Evolutionary conservation across 768 basidiomycete species (phyloP), one percentile per base, ranked within the genome.

Genomic region (Phlegmacium glaucopus): DNA sequence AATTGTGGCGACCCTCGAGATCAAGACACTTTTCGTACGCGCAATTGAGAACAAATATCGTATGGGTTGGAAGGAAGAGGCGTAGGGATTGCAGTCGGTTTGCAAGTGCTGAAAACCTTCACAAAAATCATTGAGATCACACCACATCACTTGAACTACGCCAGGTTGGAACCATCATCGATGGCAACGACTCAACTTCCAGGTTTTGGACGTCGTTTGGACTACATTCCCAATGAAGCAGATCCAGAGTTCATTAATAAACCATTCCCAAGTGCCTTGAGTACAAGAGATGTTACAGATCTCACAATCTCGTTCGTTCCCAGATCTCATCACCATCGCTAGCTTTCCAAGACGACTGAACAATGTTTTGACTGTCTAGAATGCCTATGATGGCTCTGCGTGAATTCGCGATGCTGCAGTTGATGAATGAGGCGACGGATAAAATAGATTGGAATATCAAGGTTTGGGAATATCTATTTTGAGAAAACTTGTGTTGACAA

Each of bases 381-480:
- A 44, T 60, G 25, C 41, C 47, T 15, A 30, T 61, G 35, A 58
- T 49, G 3, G 64, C 65, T 1, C 46, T 65, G 5, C 64, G 67
- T 10, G 68, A 69, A 42, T 52, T 66, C 8, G 54, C 57, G 2
- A 70, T 70, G 70, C 43, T 68, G 13, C 58, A 56, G 11, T 56
- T 70, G 32, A 70, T 71, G 66, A 68, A 71, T 49, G 45, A 35
- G 16, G 44, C 66, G 9, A 69, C 68, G 0, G 68, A 71, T 38
- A 68, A 71, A 50, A 44, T 53, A 0, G 59, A 64, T 7, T 70
- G 68, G 70, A 41, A 64, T 35, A 44, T 43, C 29, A 68, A 71
- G 53, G 69, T 63, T 2, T n/a, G n/a, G n/a, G n/a, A n/a, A n/a
- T n/a, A n/a, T n/a, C n/a, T n/a, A n/a, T n/a, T 34, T n/a, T 11